A percentile compares a stretch with the other conserved stretches of the same genome.
phyloP scores from a whole-genome alignment of 176 grass and related monocot species.

The Neostapfia colusana region DNA sequence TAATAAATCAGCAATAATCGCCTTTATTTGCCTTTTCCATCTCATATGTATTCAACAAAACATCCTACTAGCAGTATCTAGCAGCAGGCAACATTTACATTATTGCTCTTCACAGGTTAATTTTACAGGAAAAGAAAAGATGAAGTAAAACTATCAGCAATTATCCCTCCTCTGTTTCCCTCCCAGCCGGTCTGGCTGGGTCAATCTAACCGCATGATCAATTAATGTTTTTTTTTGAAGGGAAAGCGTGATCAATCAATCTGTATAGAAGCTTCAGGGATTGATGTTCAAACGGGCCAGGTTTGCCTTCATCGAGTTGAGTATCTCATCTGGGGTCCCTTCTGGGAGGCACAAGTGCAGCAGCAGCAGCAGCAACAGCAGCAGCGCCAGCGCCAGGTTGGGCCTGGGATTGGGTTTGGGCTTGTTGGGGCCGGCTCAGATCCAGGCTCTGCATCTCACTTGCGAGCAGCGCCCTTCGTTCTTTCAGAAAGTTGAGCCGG shows the following conservation, averaged over 20 bases:
- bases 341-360: background rate
- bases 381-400: background rate
- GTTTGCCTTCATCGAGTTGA: too few species aligned
- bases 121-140: background rate
- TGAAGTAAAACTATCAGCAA: too few species aligned
- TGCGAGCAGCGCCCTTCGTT: conserved; percentile 67
- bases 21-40: background rate
- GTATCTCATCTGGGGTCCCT: background rate
- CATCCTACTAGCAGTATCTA: too few species aligned
- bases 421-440: conserved; percentile 26
- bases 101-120: background rate
- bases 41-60: background rate
- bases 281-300: background rate
- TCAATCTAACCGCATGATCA: too few species aligned
- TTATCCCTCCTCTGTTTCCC: too few species aligned
- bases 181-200: too few species aligned
- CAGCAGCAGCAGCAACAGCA: background rate
- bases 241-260: background rate
- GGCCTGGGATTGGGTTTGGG: background rate
- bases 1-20: too few species aligned
- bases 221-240: too few species aligned
- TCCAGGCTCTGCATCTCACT: conserved; percentile 70
- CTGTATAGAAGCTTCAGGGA: background rate
- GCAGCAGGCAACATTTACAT: too few species aligned
- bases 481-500: conserved; percentile 90